Conservation (phyloP, 306 rosid genomes). For the Ormosia emarginata region DNA sequence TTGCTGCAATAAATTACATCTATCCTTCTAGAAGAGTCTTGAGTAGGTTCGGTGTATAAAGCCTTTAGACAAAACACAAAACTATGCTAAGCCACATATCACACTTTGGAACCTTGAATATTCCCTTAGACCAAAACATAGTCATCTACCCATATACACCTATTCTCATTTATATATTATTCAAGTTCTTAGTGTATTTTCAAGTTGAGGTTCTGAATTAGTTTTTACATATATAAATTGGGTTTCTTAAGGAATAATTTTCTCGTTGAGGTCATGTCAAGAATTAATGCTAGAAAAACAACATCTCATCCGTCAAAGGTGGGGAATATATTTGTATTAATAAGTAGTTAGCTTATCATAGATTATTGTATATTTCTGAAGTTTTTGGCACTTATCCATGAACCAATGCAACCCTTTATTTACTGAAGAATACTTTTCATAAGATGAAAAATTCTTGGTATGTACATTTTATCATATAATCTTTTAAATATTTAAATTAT, state of each 20-base stretch:
- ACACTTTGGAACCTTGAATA: not conserved
- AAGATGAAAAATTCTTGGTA: too few relatives aligned
- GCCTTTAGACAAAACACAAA: not conserved
- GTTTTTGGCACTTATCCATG: not conserved
- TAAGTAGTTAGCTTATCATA: not conserved
- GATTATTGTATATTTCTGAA: not conserved
- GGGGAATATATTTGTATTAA: not conserved
- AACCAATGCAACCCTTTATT: not conserved
- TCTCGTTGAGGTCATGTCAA: not conserved
- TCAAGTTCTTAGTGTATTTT: not conserved
- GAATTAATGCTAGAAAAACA: not conserved
- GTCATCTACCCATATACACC: not conserved
- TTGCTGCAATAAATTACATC: not conserved
- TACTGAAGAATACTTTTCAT: not conserved
- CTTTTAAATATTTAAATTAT: too few relatives aligned
- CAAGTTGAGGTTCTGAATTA: not conserved
- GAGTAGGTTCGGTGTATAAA: not conserved
- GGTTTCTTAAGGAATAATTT: not conserved
- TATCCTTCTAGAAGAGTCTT: not conserved
- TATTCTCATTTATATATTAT: not conserved
- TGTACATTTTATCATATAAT: too few relatives aligned
- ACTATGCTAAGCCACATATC: not conserved
- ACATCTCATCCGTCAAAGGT: not conserved
- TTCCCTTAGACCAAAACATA: not conserved
- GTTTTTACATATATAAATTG: not conserved